A percentile compares a stretch with the other conserved stretches of the same genome.
phyloP scores from a whole-genome alignment of 2,329 filamentous ascomycete species.

The Cordyceps pruinosa region DNA sequence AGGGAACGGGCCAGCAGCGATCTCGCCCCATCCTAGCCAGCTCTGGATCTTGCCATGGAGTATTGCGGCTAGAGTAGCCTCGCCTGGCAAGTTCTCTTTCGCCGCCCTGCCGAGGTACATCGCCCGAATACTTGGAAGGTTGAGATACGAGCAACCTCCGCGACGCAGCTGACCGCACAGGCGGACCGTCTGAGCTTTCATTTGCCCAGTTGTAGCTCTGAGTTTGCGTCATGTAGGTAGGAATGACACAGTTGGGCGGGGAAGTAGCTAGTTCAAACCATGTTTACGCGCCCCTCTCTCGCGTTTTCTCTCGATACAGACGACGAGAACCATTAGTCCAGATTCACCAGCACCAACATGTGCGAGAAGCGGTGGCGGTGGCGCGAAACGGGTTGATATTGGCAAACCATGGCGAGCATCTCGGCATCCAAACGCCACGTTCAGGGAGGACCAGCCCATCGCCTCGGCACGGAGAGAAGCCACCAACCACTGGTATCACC shows the following conservation, averaged over 20 bases:
- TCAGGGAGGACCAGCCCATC: background rate
- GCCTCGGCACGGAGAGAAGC: background rate
- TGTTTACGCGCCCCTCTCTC: background rate
- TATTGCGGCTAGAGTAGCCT: no score
- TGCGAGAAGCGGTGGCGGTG: slow-evolving; percentile 13
- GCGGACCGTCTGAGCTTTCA: background rate
- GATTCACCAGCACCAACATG: background rate
- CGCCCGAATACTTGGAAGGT: no score
- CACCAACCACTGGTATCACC: background rate
- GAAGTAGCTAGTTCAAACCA: background rate
- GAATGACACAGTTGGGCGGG: background rate
- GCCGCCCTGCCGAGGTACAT: no score
- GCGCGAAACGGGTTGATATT: background rate
- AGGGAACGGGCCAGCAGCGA: background rate
- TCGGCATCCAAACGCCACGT: background rate
- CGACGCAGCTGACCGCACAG: no score
- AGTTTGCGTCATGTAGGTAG: no score
- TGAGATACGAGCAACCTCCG: no score
- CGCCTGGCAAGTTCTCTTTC: no score
- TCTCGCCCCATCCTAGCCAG: background rate
- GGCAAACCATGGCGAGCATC: background rate
- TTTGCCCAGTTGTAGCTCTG: background rate
- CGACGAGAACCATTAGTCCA: background rate
- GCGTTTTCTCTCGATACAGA: background rate
- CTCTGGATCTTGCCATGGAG: no score